Conservation (phyloP, 257 asterid species). For the Echium plantagineum region DNA sequence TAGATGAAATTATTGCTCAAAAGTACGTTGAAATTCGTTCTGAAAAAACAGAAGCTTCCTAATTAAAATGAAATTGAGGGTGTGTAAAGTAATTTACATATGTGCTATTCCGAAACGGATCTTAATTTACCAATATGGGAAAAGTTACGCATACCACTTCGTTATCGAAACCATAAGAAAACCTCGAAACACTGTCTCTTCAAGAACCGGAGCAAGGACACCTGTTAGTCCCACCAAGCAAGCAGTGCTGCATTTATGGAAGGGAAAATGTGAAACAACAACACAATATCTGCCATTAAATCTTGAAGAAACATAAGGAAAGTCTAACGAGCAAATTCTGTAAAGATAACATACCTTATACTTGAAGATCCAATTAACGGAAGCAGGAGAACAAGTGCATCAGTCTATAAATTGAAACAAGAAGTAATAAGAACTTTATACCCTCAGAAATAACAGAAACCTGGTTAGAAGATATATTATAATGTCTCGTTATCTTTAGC, state of each 20-base stretch:
- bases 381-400: slow-evolving; percentile 85
- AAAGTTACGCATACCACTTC: slow-evolving; percentile 44
- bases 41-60: too few relatives aligned
- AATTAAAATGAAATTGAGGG: too few relatives aligned
- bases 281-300: not conserved
- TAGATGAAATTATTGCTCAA: too few relatives aligned
- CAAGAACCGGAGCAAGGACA: slow-evolving; percentile 91
- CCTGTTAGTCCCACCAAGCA: slow-evolving; percentile 90
- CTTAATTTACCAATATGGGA: not conserved
- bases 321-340: not conserved
- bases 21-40: too few relatives aligned
- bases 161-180: slow-evolving; percentile 89
- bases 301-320: not conserved
- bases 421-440: not conserved
- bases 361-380: slow-evolving; percentile 87
- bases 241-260: slow-evolving; percentile 51
- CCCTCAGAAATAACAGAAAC: not conserved
- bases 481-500: too few relatives aligned
- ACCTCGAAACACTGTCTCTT: slow-evolving; percentile 93
- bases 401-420: slow-evolving; percentile 46
- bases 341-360: slow-evolving; percentile 43
- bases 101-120: too few relatives aligned
- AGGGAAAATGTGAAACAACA: not conserved
- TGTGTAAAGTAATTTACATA: too few relatives aligned
- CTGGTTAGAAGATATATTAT: not conserved